Conservation (phyloP, 2,329 filamentous ascomycete genomes). For the Ophiosphaerella herpotricha region DNA sequence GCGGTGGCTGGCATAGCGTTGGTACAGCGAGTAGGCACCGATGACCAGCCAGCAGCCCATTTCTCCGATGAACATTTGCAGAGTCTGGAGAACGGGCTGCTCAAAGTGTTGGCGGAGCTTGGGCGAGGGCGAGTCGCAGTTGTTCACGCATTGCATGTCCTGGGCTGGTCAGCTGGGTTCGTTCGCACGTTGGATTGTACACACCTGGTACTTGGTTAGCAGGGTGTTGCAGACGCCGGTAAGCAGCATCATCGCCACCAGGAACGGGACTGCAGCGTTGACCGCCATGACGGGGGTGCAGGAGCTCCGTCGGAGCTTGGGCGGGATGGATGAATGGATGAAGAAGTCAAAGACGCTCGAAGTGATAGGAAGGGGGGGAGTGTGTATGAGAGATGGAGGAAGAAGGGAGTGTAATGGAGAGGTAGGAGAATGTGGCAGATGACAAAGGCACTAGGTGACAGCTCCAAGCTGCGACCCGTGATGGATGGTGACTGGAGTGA, state of each 20-base stretch:
- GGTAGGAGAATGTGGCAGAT: slow-evolving; percentile 2
- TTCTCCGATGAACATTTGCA: slow-evolving; percentile 98
- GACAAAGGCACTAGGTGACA: slow-evolving; percentile 16
- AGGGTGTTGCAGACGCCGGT: slow-evolving; percentile 97
- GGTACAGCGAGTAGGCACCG: slow-evolving; percentile 69
- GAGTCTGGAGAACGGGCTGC: slow-evolving; percentile 92
- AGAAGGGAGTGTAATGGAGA: not conserved
- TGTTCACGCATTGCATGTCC: slow-evolving; percentile 95
- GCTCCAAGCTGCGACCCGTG: slow-evolving; percentile 31
- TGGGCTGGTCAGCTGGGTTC: slow-evolving; percentile 44
- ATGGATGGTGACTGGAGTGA: slow-evolving; percentile 24
- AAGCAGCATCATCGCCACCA: slow-evolving; percentile 95
- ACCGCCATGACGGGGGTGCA: slow-evolving; percentile 64
- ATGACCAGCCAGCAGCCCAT: slow-evolving; percentile 95
- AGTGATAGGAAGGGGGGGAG: slow-evolving; percentile 20
- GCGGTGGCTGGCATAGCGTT: slow-evolving; percentile 56
- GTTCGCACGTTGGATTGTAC: slow-evolving; percentile 14
- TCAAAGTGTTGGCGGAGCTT: slow-evolving; percentile 76
- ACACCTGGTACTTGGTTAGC: slow-evolving; percentile 92
- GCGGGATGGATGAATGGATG: not conserved
- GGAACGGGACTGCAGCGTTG: slow-evolving; percentile 74
- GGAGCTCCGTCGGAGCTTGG: slow-evolving; percentile 11
- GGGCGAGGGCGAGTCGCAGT: slow-evolving; percentile 75
- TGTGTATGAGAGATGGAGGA: slow-evolving; percentile 7
- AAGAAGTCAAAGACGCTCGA: not conserved